A percentile compares a stretch with the other conserved stretches of the same genome.
Conservation (phyloP, 352 stramenopile genomes). For the Pythium aristosporum region DNA sequence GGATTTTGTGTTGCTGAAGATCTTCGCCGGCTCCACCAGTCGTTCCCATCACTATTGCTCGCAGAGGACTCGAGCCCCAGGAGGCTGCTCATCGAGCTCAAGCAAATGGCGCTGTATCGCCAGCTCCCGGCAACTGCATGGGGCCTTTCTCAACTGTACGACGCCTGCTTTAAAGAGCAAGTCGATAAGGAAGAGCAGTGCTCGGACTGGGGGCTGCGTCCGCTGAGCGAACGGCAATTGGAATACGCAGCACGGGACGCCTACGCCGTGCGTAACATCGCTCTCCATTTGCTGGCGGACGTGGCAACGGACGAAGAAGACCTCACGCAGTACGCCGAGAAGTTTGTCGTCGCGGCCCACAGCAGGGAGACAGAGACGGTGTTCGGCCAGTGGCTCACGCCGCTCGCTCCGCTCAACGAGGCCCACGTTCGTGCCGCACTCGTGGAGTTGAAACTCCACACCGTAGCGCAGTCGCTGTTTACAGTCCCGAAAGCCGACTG, state of each 20-base stretch:
- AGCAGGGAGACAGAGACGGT: background rate
- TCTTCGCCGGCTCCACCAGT: slow-evolving; percentile 44
- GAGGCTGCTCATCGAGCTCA: slow-evolving; percentile 47
- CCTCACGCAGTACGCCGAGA: slow-evolving; percentile 17
- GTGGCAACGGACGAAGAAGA: slow-evolving; percentile 10
- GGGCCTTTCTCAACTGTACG: slow-evolving; percentile 51
- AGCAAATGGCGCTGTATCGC: slow-evolving; percentile 47
- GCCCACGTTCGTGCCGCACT: slow-evolving; percentile 42
- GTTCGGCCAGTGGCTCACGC: slow-evolving; percentile 28
- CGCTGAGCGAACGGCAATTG: slow-evolving; percentile 41
- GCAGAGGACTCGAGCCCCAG: background rate
- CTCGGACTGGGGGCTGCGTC: slow-evolving; percentile 52
- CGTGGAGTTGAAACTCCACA: slow-evolving; percentile 23
- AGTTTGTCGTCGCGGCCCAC: slow-evolving; percentile 28
- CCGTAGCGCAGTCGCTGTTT: slow-evolving; percentile 27
- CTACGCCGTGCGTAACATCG: slow-evolving; percentile 44
- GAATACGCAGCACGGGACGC: slow-evolving; percentile 60
- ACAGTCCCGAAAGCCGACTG: slow-evolving; percentile 24
- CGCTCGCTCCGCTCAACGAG: slow-evolving; percentile 17
- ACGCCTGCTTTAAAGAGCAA: slow-evolving; percentile 35
- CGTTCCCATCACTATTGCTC: slow-evolving; percentile 41
- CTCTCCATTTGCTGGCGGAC: slow-evolving; percentile 47
- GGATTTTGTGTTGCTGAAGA: slow-evolving; percentile 62
- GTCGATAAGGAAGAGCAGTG: slow-evolving; percentile 68
- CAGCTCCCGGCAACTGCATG: slow-evolving; percentile 47